Percentiles rank a stretch among this genome's conserved stretches.
Conservation (phyloP, 2,329 filamentous ascomycete genomes). For the Beauveria caledonica region DNA sequence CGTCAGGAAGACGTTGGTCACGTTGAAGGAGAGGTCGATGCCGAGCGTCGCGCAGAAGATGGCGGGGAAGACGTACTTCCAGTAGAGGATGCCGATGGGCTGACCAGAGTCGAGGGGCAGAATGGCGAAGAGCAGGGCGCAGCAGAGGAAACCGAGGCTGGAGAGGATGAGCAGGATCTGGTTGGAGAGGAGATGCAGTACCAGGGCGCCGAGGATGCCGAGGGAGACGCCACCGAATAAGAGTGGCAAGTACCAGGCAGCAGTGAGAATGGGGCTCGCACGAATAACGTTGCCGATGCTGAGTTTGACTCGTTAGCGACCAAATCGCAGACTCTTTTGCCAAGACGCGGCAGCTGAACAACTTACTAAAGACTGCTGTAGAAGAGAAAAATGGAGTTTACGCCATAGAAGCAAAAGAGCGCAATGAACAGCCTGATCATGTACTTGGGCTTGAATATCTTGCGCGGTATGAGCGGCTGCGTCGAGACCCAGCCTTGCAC, state of each 20-base stretch:
- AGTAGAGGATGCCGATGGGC: constrained; percentile 30
- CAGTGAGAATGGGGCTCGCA: neutral
- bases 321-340: neutral
- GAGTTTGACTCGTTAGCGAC: neutral
- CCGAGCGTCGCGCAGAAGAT: constrained; percentile 50
- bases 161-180: constrained; percentile 12
- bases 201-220: constrained; percentile 3
- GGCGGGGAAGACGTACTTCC: constrained; percentile 51
- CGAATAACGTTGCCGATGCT: constrained; percentile 8
- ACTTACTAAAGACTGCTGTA: constrained; percentile 52
- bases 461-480: constrained; percentile 53
- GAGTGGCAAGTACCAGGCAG: constrained; percentile 10
- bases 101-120: neutral
- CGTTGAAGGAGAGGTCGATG: constrained; percentile 54
- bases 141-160: constrained; percentile 28
- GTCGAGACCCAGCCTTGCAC: constrained; percentile 54
- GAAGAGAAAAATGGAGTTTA: constrained; percentile 49
- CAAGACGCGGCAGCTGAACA: neutral
- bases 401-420: constrained; percentile 49
- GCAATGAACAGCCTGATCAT: constrained; percentile 46
- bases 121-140: constrained; percentile 18
- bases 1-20: constrained; percentile 56
- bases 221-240: constrained; percentile 7
- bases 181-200: constrained; percentile 9
- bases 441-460: constrained; percentile 51